Percentiles rank a stretch among this genome's conserved stretches.
phyloP scores from a whole-genome alignment of 768 basidiomycete genomes.

The Amanita exitialis region DNA sequence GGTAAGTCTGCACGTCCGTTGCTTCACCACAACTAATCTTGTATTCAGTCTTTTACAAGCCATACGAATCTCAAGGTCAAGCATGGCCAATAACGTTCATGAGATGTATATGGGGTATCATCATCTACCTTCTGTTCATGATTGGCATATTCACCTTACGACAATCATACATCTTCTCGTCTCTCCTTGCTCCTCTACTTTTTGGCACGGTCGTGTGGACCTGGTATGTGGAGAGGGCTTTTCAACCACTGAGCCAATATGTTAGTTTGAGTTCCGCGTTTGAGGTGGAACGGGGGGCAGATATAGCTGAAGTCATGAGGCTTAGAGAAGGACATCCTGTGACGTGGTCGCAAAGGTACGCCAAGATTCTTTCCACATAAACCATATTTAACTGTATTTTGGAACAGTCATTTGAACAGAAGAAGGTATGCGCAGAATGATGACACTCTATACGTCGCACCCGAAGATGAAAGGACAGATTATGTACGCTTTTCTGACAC shows the following conservation, averaged over 20 bases:
- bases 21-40: neutral
- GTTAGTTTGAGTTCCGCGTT: constrained; percentile 81
- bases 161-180: constrained; percentile 38
- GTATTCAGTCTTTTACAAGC: constrained; percentile 86
- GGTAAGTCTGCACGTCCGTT: constrained; percentile 38
- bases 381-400: neutral
- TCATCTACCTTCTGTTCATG: constrained; percentile 96
- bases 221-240: constrained; percentile 61
- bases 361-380: neutral
- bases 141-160: constrained; percentile 79
- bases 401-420: constrained; percentile 68
- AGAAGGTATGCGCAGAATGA: constrained; percentile 89
- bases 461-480: constrained; percentile 87
- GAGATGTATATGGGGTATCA: constrained; percentile 83
- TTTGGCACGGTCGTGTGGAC: constrained; percentile 69
- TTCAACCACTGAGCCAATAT: constrained; percentile 67
- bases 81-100: constrained; percentile 96
- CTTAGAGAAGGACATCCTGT: constrained; percentile 80
- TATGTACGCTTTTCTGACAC: constrained; percentile 40
- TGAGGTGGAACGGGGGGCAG: constrained; percentile 87
- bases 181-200: constrained; percentile 66
- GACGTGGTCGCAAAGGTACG: constrained; percentile 79
- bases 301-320: constrained; percentile 66
- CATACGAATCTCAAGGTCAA: constrained; percentile 94
- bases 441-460: constrained; percentile 90